Conservation (phyloP, 2,329 filamentous ascomycete genomes). For the Huntiella omanensis region DNA sequence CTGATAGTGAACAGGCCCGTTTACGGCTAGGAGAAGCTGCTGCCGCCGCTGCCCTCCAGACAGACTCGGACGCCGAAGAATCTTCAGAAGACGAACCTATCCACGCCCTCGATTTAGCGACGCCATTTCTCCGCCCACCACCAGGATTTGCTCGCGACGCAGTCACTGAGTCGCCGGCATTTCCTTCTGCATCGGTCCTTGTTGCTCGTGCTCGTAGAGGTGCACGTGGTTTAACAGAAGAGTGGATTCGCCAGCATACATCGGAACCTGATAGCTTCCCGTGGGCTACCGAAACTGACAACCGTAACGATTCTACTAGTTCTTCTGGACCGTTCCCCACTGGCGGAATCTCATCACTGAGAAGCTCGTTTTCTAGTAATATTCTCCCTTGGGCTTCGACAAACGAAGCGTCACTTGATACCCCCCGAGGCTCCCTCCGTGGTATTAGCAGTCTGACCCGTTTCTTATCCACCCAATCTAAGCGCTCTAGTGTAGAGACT, state of each 20-base stretch:
- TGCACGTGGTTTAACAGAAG: constrained; percentile 50
- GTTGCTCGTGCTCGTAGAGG: constrained; percentile 43
- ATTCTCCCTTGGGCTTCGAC: constrained; percentile 26
- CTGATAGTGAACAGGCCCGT: constrained; percentile 32
- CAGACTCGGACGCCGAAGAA: constrained; percentile 21
- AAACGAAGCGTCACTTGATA: constrained; percentile 21
- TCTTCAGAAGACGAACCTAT: constrained; percentile 40
- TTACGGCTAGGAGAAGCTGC: constrained; percentile 19
- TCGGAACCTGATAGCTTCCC: constrained; percentile 18
- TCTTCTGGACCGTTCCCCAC: constrained; percentile 28
- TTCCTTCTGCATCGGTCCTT: constrained; percentile 38
- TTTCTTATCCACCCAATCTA: constrained; percentile 17
- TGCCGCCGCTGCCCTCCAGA: constrained; percentile 21
- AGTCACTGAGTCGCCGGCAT: constrained; percentile 14
- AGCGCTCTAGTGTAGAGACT: constrained; percentile 38
- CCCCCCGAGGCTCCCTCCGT: constrained; percentile 21
- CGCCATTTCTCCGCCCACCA: constrained; percentile 40
- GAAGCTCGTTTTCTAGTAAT: constrained; percentile 41
- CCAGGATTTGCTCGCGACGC: constrained; percentile 22
- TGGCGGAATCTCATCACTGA: constrained; percentile 59
- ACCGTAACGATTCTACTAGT: constrained; percentile 36
- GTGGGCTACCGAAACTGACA: neutral
- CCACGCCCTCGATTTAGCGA: constrained; percentile 41
- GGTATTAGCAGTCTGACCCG: constrained; percentile 5
- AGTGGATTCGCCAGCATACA: constrained; percentile 76